phyloP scores from a whole-genome alignment of 148 eudicot genomes.

The Spergularia marina region DNA sequence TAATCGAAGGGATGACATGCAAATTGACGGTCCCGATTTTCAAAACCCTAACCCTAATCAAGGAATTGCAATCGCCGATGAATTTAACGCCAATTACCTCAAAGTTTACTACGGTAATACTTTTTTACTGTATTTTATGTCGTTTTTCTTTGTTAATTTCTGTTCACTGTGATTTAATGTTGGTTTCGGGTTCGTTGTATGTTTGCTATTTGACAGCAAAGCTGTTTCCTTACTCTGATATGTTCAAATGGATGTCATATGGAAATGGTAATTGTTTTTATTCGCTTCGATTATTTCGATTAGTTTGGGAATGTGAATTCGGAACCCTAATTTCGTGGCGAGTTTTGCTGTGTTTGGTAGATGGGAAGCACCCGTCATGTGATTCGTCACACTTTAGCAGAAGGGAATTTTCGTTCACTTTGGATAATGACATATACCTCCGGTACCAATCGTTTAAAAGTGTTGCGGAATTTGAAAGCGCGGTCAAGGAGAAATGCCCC shows the following conservation, averaged over 20 bases:
- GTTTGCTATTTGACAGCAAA: slow-evolving; percentile 49
- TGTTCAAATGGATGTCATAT: slow-evolving; percentile 89
- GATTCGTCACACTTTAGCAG: slow-evolving; percentile 75
- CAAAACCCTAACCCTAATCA: slow-evolving; percentile 29
- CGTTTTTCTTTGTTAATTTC: not conserved
- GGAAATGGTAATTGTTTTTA: slow-evolving; percentile 66
- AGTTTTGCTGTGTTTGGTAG: slow-evolving; percentile 32
- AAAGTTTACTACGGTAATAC: slow-evolving; percentile 64
- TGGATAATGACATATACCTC: slow-evolving; percentile 72
- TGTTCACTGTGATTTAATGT: not conserved
- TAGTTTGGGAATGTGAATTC: not conserved
- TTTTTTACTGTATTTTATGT: not conserved
- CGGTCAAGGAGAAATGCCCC: slow-evolving; percentile 85
- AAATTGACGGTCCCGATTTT: slow-evolving; percentile 42
- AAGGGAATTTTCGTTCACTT: slow-evolving; percentile 84
- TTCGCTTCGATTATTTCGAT: not conserved
- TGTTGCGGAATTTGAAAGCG: slow-evolving; percentile 65
- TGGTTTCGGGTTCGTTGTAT: not conserved
- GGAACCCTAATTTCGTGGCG: not conserved
- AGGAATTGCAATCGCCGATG: slow-evolving; percentile 35
- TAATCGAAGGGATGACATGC: slow-evolving; percentile 63
- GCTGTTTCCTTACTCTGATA: slow-evolving; percentile 78
- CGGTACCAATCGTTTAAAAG: slow-evolving; percentile 77
- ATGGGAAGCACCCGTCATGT: slow-evolving; percentile 96
- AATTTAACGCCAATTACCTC: slow-evolving; percentile 59